Conservation (phyloP, 345 rosid genomes). For the Combretum micranthum region DNA sequence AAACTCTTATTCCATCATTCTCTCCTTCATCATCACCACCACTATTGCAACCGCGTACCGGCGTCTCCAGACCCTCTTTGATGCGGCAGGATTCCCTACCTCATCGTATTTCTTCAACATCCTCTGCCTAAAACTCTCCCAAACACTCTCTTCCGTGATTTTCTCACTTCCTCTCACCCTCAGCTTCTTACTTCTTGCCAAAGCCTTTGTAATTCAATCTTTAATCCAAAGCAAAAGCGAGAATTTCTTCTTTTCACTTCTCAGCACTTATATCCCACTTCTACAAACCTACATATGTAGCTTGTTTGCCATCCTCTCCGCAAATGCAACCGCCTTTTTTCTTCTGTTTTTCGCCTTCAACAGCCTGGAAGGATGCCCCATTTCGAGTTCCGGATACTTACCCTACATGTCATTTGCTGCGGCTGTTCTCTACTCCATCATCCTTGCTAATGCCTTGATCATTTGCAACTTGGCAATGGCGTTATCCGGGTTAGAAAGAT, state of each 20-base stretch:
- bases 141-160: constrained; percentile 54
- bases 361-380: constrained; percentile 33
- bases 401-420: constrained; percentile 43
- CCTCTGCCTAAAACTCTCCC: constrained; percentile 60
- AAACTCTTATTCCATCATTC: constrained; percentile 23
- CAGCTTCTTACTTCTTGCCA: constrained; percentile 62
- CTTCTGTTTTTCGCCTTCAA: constrained; percentile 46
- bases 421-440: constrained; percentile 54
- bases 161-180: constrained; percentile 65
- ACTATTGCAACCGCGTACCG: constrained; percentile 9
- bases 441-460: constrained; percentile 55
- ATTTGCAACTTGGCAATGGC: constrained; percentile 63
- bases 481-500: constrained; percentile 38
- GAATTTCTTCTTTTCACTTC: constrained; percentile 24
- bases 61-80: constrained; percentile 35
- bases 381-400: constrained; percentile 25
- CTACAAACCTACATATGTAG: constrained; percentile 44
- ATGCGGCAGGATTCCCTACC: constrained; percentile 61
- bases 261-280: constrained; percentile 39
- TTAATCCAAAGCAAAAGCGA: constrained; percentile 12
- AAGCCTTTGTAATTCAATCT: constrained; percentile 42
- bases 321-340: constrained; percentile 67
- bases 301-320: constrained; percentile 47
- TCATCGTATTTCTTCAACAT: constrained; percentile 46
- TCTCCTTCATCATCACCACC: constrained; percentile 23